Percentiles rank a stretch among this genome's conserved stretches.
phyloP scores from a whole-genome alignment of 208 protist species.

The Trypanosoma caninum region DNA sequence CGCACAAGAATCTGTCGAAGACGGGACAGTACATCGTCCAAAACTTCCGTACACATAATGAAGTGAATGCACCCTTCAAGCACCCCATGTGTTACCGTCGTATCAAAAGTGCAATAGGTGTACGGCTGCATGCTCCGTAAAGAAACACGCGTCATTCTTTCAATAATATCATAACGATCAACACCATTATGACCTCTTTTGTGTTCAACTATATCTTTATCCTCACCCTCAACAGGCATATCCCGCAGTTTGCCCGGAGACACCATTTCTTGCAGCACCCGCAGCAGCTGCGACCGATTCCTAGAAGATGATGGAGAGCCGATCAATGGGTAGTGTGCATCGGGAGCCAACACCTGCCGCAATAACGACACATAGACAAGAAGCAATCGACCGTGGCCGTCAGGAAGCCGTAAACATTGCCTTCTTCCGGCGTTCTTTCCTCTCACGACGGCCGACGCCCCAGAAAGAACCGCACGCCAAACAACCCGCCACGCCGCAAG shows the following conservation, averaged over 20 bases:
- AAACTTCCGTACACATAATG: slow-evolving; percentile 47
- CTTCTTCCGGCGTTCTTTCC: background rate
- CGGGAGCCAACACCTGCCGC: slow-evolving; percentile 5
- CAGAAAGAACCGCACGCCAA: slow-evolving; percentile 6
- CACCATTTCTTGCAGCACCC: slow-evolving; percentile 12
- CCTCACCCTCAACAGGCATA: background rate
- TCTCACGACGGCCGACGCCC: background rate
- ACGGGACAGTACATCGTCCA: slow-evolving; percentile 25
- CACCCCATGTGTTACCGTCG: background rate
- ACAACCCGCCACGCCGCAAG: slow-evolving; percentile 5
- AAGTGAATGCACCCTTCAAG: slow-evolving; percentile 46
- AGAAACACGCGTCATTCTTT: background rate
- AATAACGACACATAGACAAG: slow-evolving; percentile 8
- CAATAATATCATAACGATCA: slow-evolving; percentile 17
- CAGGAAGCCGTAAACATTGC: background rate
- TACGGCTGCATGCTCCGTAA: slow-evolving; percentile 11
- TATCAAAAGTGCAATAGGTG: background rate
- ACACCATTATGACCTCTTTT: no score
- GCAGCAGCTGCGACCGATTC: slow-evolving; percentile 13
- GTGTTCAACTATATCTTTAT: background rate
- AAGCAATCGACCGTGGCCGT: slow-evolving; percentile 21
- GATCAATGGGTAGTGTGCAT: slow-evolving; percentile 6
- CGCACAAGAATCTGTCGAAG: slow-evolving; percentile 31
- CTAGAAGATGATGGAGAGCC: background rate
- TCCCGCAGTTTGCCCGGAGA: slow-evolving; percentile 9